Percentiles rank a stretch among this genome's conserved stretches.
These are phyloP conservation scores for Erucastrum elatum DNA, from an alignment of 345 rosid species.

Conservation along the genomic window DNA sequence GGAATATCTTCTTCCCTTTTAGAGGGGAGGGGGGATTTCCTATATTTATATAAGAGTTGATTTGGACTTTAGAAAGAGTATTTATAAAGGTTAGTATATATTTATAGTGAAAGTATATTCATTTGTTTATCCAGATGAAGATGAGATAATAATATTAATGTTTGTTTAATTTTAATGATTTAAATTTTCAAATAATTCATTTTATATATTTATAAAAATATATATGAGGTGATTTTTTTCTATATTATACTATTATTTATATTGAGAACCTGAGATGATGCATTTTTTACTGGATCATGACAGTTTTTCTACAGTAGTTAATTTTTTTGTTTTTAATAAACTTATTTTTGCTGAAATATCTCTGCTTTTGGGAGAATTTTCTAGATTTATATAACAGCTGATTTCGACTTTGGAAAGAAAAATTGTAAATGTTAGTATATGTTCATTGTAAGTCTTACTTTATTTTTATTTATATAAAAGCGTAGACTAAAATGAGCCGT, in stretches of 20 bases:
- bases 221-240: too few species aligned
- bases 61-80: constrained; percentile 8
- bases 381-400: constrained; percentile 8
- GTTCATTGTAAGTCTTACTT: constrained; percentile 20
- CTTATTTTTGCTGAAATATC: neutral
- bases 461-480: constrained; percentile 11
- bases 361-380: constrained; percentile 25
- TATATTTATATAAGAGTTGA: constrained; percentile 14
- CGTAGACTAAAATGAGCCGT: constrained; percentile 5
- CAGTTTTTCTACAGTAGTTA: neutral
- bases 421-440: neutral
- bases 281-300: neutral
- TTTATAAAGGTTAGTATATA: neutral
- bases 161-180: too few species aligned
- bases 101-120: constrained; percentile 6
- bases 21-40: constrained; percentile 2
- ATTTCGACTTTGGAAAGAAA: constrained; percentile 5
- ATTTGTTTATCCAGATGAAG: neutral
- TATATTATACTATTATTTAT: too few species aligned
- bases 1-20: constrained; percentile 22
- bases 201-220: too few species aligned
- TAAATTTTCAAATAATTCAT: too few species aligned
- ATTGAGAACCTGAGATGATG: too few species aligned
- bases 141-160: neutral
- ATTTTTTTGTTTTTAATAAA: neutral